Base-by-base conservation (phyloP, 768 basidiomycete species). In the Leccinum subtestaceum region DNA sequence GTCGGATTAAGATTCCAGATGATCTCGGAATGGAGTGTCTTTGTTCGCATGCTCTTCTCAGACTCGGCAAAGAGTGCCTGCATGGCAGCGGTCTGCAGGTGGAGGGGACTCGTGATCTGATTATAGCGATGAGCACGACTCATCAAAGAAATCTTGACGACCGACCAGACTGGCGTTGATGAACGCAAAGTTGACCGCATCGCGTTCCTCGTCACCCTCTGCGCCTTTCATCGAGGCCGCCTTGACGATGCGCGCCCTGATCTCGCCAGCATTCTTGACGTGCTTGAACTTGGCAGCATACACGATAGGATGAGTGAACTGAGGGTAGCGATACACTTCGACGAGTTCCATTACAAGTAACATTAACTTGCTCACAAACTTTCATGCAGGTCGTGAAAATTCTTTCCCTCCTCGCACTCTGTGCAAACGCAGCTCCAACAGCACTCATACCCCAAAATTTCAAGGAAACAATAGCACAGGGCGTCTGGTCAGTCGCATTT, bases 21-120 rank as follows among this genome's bases (percentile, higher is more conserved):
- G 53, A 98, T 81, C 72, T 98, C 95, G 0, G 93, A 93, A 69
- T 98, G 95, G 0, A 95, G 75, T 1, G 93, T 93, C 75, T 89
- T 92, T 1, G 95, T 95, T 50, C 88, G 80, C 57, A 96, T 76
- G 1, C 76, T 67, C 21, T 76, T 78, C 45, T 87, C 81, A 3
- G 81, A 71, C 29, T 83, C 78, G 0, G 93, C 84, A 11, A 95
- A 75, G n/a, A 93, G 76, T 1, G 93, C 88, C 65, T 93, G 91
- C 55, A 88, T 80, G 11, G 95, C 81, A 0, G 93, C 95, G 0
- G 92, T 94, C 70, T 91, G 84, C 12, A 98, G 75, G 66, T 96
- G 95, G 47, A 87, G 69, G 4, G 80, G 71, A 57, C 93, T 95
- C 0, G 91, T 89, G 48, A 98, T 85, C 95, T 97, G 66, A 4